Evolutionary conservation across 306 rosid species (phyloP).

Genomic region (Benincasa hispida): DNA sequence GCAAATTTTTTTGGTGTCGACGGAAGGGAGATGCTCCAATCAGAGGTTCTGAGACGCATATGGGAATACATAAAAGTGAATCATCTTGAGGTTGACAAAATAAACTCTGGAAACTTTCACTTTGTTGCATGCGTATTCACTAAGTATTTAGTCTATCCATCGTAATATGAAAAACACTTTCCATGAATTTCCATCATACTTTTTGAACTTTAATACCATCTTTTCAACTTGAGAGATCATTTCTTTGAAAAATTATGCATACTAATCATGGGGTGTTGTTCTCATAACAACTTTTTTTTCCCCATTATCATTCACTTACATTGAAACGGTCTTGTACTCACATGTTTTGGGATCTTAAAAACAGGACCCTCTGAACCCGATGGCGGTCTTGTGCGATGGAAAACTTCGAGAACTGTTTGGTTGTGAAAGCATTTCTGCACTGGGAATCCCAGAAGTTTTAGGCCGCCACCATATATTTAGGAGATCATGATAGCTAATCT

Average conservation of each 20-base stretch:
- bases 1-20: conserved; percentile 61
- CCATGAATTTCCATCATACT: neutral
- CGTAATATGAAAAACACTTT: neutral
- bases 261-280: neutral
- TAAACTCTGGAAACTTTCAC: neutral
- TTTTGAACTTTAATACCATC: neutral
- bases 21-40: conserved; percentile 70
- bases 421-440: conserved; percentile 61
- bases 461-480: conserved; percentile 58
- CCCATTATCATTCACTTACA: neutral
- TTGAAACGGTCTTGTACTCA: neutral
- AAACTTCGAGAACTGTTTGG: conserved; percentile 75
- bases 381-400: conserved; percentile 55
- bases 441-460: conserved; percentile 68
- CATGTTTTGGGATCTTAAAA: neutral
- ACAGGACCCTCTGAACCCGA: conserved; percentile 68
- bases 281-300: neutral
- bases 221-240: neutral
- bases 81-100: conserved; percentile 47
- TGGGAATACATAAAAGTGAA: conserved; percentile 77
- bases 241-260: neutral
- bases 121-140: neutral
- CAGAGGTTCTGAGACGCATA: conserved; percentile 64
- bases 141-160: neutral
- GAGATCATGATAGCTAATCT: conserved; percentile 42